Evolutionary conservation across 2,329 filamentous ascomycete genomes (phyloP).

Genomic region (Pseudocercospora fuligena): DNA sequence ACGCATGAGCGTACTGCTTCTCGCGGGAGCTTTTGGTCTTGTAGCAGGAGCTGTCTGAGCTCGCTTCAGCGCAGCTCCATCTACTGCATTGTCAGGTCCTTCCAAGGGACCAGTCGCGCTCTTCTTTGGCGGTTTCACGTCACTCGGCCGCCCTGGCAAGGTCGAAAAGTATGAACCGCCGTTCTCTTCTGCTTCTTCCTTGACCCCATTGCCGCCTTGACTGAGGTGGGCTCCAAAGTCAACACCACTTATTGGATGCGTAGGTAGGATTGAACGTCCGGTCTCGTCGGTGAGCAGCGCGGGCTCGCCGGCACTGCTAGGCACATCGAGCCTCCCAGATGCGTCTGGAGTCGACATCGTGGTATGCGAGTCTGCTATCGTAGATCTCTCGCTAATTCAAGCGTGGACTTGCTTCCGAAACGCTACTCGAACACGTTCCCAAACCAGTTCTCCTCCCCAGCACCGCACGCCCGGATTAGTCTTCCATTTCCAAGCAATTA

Average conservation of each 20-base stretch:
- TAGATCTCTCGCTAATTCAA: neutral
- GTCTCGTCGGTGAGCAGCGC: conserved; percentile 19
- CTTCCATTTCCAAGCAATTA: neutral
- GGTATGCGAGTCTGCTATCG: neutral
- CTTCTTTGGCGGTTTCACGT: conserved; percentile 17
- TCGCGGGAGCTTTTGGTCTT: conserved; percentile 20
- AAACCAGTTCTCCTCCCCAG: neutral
- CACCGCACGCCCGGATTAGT: neutral
- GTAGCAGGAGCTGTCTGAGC: conserved; percentile 26
- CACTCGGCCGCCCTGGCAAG: conserved; percentile 4
- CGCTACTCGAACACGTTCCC: neutral
- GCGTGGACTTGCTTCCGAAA: neutral
- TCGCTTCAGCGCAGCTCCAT: conserved; percentile 20
- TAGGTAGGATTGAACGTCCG: conserved; percentile 24
- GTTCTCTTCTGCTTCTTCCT: conserved; percentile 7
- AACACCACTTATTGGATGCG: conserved; percentile 22
- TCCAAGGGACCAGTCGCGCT: conserved; percentile 15
- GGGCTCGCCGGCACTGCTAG: conserved; percentile 2
- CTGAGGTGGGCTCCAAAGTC: conserved; percentile 26
- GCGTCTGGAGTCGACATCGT: conserved; percentile 9
- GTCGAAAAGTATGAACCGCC: conserved; percentile 21
- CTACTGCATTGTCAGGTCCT: conserved; percentile 1
- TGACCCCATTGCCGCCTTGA: neutral
- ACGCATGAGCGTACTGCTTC: conserved; percentile 32
- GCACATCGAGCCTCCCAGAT: conserved; percentile 2